Conservation (phyloP, 192 early-diverging fungal genomes). For the Coemansia furcata region DNA sequence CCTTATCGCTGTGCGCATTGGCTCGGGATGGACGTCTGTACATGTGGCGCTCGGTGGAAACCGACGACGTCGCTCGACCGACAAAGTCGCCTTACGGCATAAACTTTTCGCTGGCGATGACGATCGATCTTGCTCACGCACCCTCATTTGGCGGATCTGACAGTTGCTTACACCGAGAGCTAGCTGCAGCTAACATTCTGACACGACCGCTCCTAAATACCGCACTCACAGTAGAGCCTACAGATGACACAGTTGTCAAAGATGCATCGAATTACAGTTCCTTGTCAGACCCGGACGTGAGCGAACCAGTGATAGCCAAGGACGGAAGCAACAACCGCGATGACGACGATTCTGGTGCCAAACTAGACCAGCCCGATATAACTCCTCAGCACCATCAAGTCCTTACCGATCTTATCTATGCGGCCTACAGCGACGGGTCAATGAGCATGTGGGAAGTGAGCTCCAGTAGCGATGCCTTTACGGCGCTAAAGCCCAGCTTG, state of each 20-base stretch:
- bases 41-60: constrained; percentile 17
- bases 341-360: neutral
- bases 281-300: no score
- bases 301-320: neutral
- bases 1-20: constrained; percentile 19
- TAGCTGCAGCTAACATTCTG: neutral
- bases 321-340: neutral
- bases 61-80: neutral
- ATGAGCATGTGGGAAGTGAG: constrained; percentile 28
- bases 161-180: neutral
- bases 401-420: constrained; percentile 11
- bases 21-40: constrained; percentile 12
- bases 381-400: neutral
- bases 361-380: no score
- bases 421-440: constrained; percentile 41
- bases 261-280: no score
- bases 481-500: neutral
- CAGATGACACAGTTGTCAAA: neutral
- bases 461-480: neutral
- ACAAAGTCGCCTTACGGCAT: neutral
- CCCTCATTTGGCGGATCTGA: neutral
- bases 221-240: neutral
- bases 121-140: constrained; percentile 3
- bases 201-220: neutral
- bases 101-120: constrained; percentile 14